Evolutionary conservation across 2,329 filamentous ascomycete species (phyloP).

Genomic region (Ascochyta pisi): DNA sequence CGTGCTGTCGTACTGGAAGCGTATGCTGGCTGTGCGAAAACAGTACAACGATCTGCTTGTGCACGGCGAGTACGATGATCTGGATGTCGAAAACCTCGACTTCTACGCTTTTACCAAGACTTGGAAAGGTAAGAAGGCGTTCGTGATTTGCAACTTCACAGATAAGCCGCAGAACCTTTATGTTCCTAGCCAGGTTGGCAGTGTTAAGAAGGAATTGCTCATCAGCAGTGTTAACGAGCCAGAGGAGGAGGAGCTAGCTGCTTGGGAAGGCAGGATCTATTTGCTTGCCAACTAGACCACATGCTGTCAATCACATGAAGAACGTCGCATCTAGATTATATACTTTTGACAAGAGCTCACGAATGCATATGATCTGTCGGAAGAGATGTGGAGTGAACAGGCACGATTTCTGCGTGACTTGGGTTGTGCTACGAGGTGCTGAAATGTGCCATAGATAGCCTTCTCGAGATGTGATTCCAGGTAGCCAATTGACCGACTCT

Average conservation of each 20-base stretch:
- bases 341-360: not conserved
- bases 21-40: slow-evolving; percentile 62
- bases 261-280: slow-evolving; percentile 44
- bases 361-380: not conserved
- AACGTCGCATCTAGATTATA: not conserved
- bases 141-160: slow-evolving; percentile 48
- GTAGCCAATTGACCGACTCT: slow-evolving; percentile 34
- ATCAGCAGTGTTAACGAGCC: slow-evolving; percentile 28
- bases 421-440: not conserved
- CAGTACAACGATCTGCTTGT: slow-evolving; percentile 65
- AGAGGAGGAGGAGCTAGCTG: slow-evolving; percentile 27
- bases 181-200: slow-evolving; percentile 39
- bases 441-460: slow-evolving; percentile 36
- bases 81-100: slow-evolving; percentile 59
- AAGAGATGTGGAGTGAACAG: not conserved
- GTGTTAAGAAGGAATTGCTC: slow-evolving; percentile 40
- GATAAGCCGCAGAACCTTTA: slow-evolving; percentile 39
- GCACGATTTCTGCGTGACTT: not conserved
- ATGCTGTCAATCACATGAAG: not conserved
- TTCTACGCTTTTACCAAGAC: slow-evolving; percentile 62
- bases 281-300: slow-evolving; percentile 19
- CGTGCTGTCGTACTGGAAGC: slow-evolving; percentile 68
- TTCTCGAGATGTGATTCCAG: slow-evolving; percentile 45
- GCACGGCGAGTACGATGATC: slow-evolving; percentile 64
- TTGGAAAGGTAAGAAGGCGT: slow-evolving; percentile 37